Evolutionary conservation across 306 rosid species (phyloP).

Genomic region (Abrus precatorius): DNA sequence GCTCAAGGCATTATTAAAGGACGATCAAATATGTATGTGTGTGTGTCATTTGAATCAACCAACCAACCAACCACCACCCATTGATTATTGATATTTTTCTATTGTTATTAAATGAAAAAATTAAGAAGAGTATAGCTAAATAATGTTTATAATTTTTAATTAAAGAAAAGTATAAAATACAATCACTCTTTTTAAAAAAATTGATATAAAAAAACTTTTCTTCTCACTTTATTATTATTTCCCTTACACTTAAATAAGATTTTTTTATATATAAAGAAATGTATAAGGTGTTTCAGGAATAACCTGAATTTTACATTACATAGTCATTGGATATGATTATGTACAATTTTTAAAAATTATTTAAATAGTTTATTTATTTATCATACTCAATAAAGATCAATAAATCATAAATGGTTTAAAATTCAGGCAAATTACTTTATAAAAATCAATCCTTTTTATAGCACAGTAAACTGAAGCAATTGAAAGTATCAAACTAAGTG

Average conservation of each 20-base stretch:
- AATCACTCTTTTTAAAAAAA: background rate
- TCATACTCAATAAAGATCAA: background rate
- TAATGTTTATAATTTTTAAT: too few species aligned
- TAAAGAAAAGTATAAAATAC: background rate
- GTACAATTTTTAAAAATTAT: background rate
- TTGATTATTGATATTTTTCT: background rate
- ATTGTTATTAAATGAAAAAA: background rate
- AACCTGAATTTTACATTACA: background rate
- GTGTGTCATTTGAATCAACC: too few species aligned
- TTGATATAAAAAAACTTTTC: background rate
- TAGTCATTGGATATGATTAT: background rate
- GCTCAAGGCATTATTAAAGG: too few species aligned
- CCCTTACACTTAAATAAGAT: background rate
- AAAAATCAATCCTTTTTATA: background rate
- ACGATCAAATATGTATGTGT: too few species aligned
- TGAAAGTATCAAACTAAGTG: background rate
- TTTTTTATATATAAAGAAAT: background rate
- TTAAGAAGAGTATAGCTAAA: background rate
- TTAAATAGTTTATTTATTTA: background rate
- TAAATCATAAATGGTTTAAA: background rate
- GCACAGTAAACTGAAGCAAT: background rate
- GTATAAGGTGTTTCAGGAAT: background rate
- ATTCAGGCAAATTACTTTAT: background rate
- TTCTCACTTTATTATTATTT: background rate
- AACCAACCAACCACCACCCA: too few species aligned